A percentile compares a stretch with the other conserved stretches of the same genome.
Conservation (phyloP, 148 eudicot species). For the Silene uniflora region DNA sequence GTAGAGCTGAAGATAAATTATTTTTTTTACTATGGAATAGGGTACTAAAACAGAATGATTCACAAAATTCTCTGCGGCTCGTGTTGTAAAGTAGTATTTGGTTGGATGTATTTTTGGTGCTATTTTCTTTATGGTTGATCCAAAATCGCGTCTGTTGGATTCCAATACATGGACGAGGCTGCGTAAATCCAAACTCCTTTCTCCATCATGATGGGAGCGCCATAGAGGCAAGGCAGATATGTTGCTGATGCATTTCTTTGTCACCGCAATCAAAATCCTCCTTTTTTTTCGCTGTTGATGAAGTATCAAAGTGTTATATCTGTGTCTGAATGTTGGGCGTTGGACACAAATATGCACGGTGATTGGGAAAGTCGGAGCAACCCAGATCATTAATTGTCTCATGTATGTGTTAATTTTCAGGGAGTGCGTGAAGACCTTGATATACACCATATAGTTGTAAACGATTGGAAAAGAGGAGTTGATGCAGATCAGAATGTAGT, state of each 20-base stretch:
- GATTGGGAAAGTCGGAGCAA: neutral
- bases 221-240: neutral
- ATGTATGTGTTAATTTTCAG: conserved; percentile 31
- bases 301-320: too few relatives aligned
- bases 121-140: too few relatives aligned
- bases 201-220: neutral
- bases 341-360: too few relatives aligned
- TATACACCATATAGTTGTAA: conserved; percentile 90
- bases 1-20: neutral
- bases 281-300: too few relatives aligned
- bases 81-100: too few relatives aligned
- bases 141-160: too few relatives aligned
- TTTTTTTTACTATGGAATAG: neutral
- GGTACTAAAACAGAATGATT: neutral
- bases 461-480: conserved; percentile 88
- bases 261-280: too few relatives aligned
- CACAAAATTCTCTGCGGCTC: neutral
- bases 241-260: neutral
- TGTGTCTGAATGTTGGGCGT: too few relatives aligned
- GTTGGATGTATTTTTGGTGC: too few relatives aligned
- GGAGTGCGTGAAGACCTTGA: conserved; percentile 75
- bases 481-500: conserved; percentile 98
- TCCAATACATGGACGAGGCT: too few relatives aligned
- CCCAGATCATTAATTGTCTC: neutral
- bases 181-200: neutral